Evolutionary conservation across 371 early-diverging fungal species (phyloP).

Genomic region (Syncephalastrum contaminatum): DNA sequence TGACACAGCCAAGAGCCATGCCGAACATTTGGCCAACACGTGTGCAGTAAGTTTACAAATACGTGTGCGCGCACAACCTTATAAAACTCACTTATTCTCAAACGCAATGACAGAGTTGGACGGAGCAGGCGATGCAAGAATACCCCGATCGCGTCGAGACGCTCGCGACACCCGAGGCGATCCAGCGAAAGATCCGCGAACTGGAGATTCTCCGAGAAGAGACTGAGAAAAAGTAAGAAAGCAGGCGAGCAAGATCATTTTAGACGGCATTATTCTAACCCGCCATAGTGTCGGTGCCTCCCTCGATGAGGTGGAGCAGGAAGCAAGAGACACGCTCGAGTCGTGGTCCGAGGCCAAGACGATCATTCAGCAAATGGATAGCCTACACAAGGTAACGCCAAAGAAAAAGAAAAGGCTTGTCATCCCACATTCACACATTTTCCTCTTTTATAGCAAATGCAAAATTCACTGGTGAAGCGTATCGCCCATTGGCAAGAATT

Average conservation of each 20-base stretch:
- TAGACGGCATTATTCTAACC: background rate
- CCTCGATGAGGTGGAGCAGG: constrained; percentile 56
- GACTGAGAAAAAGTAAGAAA: constrained; percentile 42
- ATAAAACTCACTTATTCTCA: too few relatives aligned
- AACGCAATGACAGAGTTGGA: constrained; percentile 26
- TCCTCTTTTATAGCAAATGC: constrained; percentile 41
- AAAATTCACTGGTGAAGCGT: constrained; percentile 58
- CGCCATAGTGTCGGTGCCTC: constrained; percentile 22
- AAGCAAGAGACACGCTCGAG: constrained; percentile 45
- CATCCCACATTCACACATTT: background rate
- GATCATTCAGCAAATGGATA: constrained; percentile 50
- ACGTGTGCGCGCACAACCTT: background rate
- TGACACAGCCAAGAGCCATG: background rate
- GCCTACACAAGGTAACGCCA: constrained; percentile 44
- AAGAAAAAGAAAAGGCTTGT: background rate
- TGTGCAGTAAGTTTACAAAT: background rate
- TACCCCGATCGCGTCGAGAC: constrained; percentile 68
- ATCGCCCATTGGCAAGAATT: constrained; percentile 66
- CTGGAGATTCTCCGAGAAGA: constrained; percentile 55
- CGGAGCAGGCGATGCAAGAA: constrained; percentile 49
- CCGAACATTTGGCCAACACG: constrained; percentile 3
- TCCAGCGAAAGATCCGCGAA: constrained; percentile 63
- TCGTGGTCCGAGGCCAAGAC: constrained; percentile 61
- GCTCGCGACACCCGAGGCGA: constrained; percentile 36
- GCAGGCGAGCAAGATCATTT: background rate